These are phyloP conservation scores for Mucuna pruriens DNA, from an alignment of 306 rosid species.

Conservation along the genomic window DNA sequence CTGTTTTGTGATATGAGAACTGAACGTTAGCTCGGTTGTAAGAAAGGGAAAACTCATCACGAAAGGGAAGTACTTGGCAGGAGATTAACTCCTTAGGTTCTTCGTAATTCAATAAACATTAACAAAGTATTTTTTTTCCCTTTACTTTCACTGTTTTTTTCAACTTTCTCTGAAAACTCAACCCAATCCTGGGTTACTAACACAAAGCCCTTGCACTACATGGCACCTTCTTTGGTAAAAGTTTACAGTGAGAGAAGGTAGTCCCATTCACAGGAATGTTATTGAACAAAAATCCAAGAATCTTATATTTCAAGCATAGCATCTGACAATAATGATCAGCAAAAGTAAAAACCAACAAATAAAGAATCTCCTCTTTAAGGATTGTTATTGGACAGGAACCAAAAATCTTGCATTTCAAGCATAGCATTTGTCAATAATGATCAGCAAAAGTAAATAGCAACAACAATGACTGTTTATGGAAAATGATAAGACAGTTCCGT, in stretches of 20 bases:
- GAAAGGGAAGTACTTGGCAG: background rate
- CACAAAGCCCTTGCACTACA: background rate
- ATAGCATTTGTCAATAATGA: slow-evolving; percentile 6
- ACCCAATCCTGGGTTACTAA: background rate
- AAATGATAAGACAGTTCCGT: background rate
- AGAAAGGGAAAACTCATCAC: background rate
- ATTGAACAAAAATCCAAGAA: background rate
- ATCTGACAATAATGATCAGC: background rate
- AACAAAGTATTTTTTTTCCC: background rate
- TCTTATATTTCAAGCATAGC: background rate
- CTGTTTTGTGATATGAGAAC: background rate
- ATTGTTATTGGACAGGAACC: background rate
- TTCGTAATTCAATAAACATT: background rate
- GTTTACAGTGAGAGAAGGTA: background rate
- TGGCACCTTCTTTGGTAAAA: background rate
- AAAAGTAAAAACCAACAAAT: background rate
- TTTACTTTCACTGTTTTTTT: background rate
- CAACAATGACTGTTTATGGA: background rate
- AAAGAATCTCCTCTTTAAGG: background rate
- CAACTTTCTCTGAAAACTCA: background rate
- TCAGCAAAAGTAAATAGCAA: background rate
- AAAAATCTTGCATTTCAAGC: background rate
- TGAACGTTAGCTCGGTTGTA: background rate
- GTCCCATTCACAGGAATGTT: background rate
- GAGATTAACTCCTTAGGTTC: background rate